These are phyloP conservation scores for Ceriops tagal DNA, from an alignment of 345 rosid genomes.

Conservation along the genomic window DNA sequence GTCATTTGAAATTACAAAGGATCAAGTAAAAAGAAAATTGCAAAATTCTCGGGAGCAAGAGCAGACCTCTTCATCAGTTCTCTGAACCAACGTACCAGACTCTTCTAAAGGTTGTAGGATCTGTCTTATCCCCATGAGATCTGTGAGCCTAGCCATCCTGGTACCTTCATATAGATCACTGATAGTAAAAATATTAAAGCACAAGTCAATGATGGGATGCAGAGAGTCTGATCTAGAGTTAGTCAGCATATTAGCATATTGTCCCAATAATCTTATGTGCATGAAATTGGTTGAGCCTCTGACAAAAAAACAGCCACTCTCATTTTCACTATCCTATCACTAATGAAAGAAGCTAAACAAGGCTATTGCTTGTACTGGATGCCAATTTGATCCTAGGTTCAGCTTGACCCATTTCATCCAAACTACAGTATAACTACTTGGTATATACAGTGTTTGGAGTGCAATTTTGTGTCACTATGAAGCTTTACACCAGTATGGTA, in stretches of 20 bases:
- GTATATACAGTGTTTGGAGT: no score
- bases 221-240: background rate
- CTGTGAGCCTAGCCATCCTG: slow-evolving; percentile 63
- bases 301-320: background rate
- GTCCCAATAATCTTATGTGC: background rate
- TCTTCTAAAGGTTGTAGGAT: slow-evolving; percentile 70
- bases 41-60: background rate
- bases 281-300: background rate
- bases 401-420: background rate
- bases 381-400: background rate
- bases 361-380: background rate
- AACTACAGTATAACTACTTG: no score
- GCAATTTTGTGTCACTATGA: no score
- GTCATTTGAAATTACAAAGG: background rate
- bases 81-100: slow-evolving; percentile 56
- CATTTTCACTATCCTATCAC: background rate
- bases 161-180: slow-evolving; percentile 96
- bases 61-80: slow-evolving; percentile 79
- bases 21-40: slow-evolving; percentile 3
- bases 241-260: background rate
- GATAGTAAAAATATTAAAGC: slow-evolving; percentile 10
- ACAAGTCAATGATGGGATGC: slow-evolving; percentile 16
- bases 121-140: slow-evolving; percentile 70
- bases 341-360: background rate
- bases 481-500: no score